Conservation (phyloP, 2,329 filamentous ascomycete species). For the Colletotrichum echinochloae region DNA sequence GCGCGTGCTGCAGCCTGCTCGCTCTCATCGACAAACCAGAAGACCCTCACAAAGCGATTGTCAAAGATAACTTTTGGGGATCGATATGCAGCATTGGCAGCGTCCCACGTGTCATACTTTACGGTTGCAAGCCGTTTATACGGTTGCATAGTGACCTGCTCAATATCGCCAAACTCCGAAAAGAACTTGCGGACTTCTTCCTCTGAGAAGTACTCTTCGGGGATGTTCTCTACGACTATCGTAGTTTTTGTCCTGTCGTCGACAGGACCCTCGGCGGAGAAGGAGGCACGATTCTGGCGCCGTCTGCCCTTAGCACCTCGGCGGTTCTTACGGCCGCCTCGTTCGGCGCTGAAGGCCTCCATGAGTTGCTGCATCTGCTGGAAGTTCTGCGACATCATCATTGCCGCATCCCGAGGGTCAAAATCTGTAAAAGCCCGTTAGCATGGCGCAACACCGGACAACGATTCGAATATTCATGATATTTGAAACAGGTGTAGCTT, state of each 20-base stretch:
- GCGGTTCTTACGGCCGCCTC: conserved; percentile 47
- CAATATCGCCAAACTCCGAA: conserved; percentile 75
- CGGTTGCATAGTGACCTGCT: conserved; percentile 72
- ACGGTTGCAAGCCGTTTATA: conserved; percentile 77
- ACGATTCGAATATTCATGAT: not conserved
- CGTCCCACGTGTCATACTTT: conserved; percentile 73
- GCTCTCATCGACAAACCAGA: conserved; percentile 73
- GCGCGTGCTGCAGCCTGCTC: conserved; percentile 49
- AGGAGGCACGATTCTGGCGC: conserved; percentile 59
- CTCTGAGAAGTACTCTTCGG: conserved; percentile 76
- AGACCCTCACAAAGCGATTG: conserved; percentile 87
- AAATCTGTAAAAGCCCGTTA: conserved; percentile 39
- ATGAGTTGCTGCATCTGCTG: conserved; percentile 40
- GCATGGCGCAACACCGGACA: not conserved
- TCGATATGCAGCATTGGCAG: conserved; percentile 77
- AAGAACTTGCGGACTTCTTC: conserved; percentile 77
- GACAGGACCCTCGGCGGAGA: conserved; percentile 74
- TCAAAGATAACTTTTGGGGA: conserved; percentile 87
- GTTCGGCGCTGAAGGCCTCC: conserved; percentile 43
- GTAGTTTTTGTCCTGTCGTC: conserved; percentile 73
- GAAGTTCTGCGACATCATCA: conserved; percentile 40
- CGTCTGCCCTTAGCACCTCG: conserved; percentile 35
- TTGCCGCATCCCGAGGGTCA: conserved; percentile 39
- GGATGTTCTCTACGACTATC: conserved; percentile 83
- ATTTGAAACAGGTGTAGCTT: conserved; percentile 31